These are phyloP conservation scores for Senecio squalidus DNA, from an alignment of 140 eudicot species.

Conservation along the genomic window DNA sequence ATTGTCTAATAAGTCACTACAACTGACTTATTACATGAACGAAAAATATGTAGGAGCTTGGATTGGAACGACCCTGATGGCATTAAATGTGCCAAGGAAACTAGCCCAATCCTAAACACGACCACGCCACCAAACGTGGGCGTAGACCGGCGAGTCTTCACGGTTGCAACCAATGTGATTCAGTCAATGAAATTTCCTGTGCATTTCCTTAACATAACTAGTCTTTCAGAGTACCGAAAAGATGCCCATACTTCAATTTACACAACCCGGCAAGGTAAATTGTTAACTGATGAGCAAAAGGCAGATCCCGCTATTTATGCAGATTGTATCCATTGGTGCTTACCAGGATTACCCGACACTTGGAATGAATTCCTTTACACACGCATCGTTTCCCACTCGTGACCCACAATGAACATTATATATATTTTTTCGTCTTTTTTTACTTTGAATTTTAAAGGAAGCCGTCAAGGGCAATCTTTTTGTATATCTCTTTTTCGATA, in stretches of 20 bases:
- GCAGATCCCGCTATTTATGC: conserved; percentile 63
- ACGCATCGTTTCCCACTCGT: conserved; percentile 53
- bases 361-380: conserved; percentile 90
- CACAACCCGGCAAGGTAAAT: conserved; percentile 71
- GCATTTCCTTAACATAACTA: conserved; percentile 67
- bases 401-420: conserved; percentile 21
- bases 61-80: conserved; percentile 86
- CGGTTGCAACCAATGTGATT: conserved; percentile 47
- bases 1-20: no score
- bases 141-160: conserved; percentile 62
- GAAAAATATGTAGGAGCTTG: conserved; percentile 49
- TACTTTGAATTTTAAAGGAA: background rate
- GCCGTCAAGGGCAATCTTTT: background rate
- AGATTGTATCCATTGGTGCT: conserved; percentile 95
- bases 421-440: background rate
- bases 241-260: conserved; percentile 90
- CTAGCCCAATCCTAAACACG: conserved; percentile 59
- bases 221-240: conserved; percentile 77
- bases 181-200: conserved; percentile 51
- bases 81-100: conserved; percentile 78
- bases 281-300: conserved; percentile 59
- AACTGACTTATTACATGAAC: no score
- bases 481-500: background rate
- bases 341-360: conserved; percentile 90
- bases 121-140: conserved; percentile 57